phyloP scores from a whole-genome alignment of 768 basidiomycete species.

The Kwoniella heveanensis region DNA sequence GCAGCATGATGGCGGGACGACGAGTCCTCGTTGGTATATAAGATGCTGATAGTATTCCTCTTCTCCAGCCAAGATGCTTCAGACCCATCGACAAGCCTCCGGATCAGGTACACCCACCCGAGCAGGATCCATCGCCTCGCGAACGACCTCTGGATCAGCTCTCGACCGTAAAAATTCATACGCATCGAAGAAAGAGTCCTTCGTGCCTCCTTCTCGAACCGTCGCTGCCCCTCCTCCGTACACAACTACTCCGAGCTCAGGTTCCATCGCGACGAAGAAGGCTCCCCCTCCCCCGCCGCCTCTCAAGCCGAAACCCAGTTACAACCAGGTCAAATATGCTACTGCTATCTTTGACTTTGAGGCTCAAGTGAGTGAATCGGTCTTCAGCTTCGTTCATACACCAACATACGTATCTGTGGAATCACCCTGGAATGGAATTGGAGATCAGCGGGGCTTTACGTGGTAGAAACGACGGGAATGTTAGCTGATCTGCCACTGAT shows the following conservation, averaged over 20 bases:
- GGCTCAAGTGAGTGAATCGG: constrained; percentile 66
- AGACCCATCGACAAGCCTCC: constrained; percentile 44
- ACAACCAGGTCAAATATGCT: constrained; percentile 70
- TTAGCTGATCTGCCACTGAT: too few relatives aligned
- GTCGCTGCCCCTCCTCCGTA: constrained; percentile 60
- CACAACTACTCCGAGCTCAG: constrained; percentile 56
- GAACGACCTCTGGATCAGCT: constrained; percentile 31
- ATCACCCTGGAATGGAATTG: too few relatives aligned
- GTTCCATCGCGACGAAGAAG: constrained; percentile 60
- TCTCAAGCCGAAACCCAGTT: constrained; percentile 82
- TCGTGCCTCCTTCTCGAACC: constrained; percentile 40
- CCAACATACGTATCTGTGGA: too few relatives aligned
- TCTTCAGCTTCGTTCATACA: neutral
- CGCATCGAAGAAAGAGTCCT: constrained; percentile 13
- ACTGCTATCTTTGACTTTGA: constrained; percentile 92
- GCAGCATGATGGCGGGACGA: too few relatives aligned
- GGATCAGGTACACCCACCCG: constrained; percentile 29
- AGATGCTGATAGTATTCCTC: neutral
- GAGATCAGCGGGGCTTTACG: too few relatives aligned
- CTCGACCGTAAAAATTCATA: constrained; percentile 60
- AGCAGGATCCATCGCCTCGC: constrained; percentile 25
- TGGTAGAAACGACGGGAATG: too few relatives aligned
- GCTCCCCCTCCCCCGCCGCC: constrained; percentile 91
- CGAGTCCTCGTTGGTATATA: too few relatives aligned
- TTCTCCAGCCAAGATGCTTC: constrained; percentile 49